Evolutionary conservation across 108 stramenopile genomes (phyloP).

Genomic region (Cylindrotheca fusiformis): DNA sequence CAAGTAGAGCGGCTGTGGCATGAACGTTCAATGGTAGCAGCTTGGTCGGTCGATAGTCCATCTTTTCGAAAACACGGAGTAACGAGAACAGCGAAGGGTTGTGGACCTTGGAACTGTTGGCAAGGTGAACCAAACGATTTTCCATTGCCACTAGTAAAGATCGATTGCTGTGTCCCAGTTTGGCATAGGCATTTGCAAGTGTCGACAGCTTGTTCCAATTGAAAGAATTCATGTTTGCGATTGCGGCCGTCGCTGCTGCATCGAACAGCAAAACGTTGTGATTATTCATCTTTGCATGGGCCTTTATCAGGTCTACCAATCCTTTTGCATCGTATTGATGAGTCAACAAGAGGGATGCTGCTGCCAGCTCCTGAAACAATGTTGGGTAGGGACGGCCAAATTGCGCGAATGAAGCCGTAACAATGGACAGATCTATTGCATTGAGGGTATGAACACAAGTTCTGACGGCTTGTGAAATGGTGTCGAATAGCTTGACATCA

Average conservation of each 20-base stretch:
- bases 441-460: too few species aligned
- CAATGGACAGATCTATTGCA: too few species aligned
- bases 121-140: neutral
- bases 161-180: neutral
- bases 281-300: too few species aligned
- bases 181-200: neutral
- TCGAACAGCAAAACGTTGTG: neutral
- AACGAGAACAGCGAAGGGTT: neutral
- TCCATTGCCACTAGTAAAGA: neutral
- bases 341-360: too few species aligned
- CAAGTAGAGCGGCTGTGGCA: neutral
- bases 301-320: too few species aligned
- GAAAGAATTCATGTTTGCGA: neutral
- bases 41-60: neutral
- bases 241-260: neutral
- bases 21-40: neutral
- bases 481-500: too few species aligned
- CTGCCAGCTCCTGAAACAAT: too few species aligned
- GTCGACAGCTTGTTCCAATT: neutral
- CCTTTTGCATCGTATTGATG: too few species aligned
- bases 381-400: too few species aligned
- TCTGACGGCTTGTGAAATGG: too few species aligned
- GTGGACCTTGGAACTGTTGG: neutral
- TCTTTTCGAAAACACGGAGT: neutral
- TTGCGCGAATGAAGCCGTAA: too few species aligned